Evolutionary conservation across 176 grass and related monocot genomes (phyloP).

Genomic region (Metroxylon sagu): DNA sequence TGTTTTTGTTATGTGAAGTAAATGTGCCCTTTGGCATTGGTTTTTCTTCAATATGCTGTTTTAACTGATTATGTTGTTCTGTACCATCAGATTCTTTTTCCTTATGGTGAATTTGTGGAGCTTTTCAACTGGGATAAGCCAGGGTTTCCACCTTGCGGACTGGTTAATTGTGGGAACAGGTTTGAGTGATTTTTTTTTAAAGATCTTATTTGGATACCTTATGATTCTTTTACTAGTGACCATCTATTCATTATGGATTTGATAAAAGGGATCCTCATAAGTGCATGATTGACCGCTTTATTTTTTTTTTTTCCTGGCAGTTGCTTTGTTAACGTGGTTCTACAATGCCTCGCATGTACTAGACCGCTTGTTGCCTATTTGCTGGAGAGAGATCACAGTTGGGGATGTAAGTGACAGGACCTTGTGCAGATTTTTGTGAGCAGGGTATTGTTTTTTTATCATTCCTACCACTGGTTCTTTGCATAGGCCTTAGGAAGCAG

Average conservation of each 20-base stretch:
- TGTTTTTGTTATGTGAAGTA: not conserved
- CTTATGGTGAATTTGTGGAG: conserved; percentile 85
- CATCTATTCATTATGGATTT: conserved; percentile 6
- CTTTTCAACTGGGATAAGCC: conserved; percentile 69
- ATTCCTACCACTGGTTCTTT: conserved; percentile 16
- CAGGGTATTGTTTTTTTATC: not conserved
- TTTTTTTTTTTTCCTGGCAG: conserved; percentile 38
- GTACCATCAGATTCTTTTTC: conserved; percentile 65
- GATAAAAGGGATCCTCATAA: not conserved
- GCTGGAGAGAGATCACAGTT: conserved; percentile 65
- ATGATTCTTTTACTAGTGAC: no score
- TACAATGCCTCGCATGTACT: conserved; percentile 86
- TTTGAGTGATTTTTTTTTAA: conserved; percentile 1
- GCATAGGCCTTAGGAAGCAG: conserved; percentile 50
- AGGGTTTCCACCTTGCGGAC: conserved; percentile 63
- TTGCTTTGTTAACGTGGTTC: conserved; percentile 97
- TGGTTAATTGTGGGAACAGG: conserved; percentile 98
- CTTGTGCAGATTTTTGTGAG: not conserved
- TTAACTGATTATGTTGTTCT: conserved; percentile 12
- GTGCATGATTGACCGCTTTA: not conserved
- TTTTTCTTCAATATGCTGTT: conserved; percentile 4
- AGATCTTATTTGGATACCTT: no score
- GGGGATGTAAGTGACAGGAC: conserved; percentile 53
- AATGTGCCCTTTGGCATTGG: not conserved
- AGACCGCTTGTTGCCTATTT: conserved; percentile 90